These are phyloP conservation scores for Podaxis mareebaensis DNA, from an alignment of 768 basidiomycete genomes.

Conservation along the genomic window DNA sequence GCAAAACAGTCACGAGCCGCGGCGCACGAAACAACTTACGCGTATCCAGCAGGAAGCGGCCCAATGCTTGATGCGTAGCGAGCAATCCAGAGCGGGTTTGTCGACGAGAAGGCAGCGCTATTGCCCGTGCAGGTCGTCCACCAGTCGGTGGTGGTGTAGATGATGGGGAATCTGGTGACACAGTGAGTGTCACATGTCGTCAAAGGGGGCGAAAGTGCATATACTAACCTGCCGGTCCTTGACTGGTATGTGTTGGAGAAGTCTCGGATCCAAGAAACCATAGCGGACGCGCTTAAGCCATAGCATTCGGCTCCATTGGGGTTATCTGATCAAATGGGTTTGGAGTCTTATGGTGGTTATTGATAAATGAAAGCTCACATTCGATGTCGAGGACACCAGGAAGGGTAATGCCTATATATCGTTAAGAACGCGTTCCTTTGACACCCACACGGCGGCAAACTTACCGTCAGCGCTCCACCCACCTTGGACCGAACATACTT, in stretches of 20 bases:
- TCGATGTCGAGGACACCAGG: slow-evolving; percentile 68
- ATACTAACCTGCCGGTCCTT: slow-evolving; percentile 42
- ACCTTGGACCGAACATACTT: background rate
- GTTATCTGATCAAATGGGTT: slow-evolving; percentile 38
- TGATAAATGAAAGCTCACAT: slow-evolving; percentile 34
- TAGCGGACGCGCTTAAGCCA: slow-evolving; percentile 47
- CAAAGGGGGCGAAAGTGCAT: background rate
- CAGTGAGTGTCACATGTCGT: background rate
- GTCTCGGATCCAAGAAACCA: slow-evolving; percentile 63
- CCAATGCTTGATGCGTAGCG: slow-evolving; percentile 49
- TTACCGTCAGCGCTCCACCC: slow-evolving; percentile 54
- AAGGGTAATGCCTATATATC: slow-evolving; percentile 38
- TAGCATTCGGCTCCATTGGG: slow-evolving; percentile 56
- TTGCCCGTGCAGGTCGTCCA: slow-evolving; percentile 69
- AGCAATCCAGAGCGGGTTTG: slow-evolving; percentile 65
- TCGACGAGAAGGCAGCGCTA: slow-evolving; percentile 46
- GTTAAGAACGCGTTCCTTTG: background rate
- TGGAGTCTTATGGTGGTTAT: background rate
- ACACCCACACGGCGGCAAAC: background rate
- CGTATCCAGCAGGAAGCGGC: slow-evolving; percentile 60
- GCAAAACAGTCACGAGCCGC: too few relatives aligned
- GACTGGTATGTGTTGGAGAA: slow-evolving; percentile 63
- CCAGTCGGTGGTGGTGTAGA: slow-evolving; percentile 65
- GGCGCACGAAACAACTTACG: slow-evolving; percentile 26
- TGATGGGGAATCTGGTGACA: slow-evolving; percentile 6